Base-by-base conservation (phyloP, 495 filamentous ascomycete species). In the Astrothelium macrocarpum region DNA sequence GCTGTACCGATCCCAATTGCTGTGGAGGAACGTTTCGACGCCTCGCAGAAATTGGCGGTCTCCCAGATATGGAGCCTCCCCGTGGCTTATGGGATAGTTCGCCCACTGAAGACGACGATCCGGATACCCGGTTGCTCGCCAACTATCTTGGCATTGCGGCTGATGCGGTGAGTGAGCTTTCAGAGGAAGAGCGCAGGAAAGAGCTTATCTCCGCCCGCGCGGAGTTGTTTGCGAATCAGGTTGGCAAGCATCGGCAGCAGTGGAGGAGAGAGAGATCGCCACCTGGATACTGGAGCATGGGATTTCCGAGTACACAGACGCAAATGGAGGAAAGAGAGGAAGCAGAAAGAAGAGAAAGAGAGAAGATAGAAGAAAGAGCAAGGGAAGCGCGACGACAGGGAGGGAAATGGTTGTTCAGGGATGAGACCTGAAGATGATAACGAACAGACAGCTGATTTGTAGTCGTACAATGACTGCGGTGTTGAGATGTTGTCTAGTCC, bases 261-360 rank as follows among this genome's bases (percentile, higher is more conserved):
- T 91, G 87, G 71, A 82, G 84, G 63, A 81, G 91, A 31, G 74
- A 80, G 28, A 76, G 74, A 34, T 88, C 87, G 14, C 93, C 94
- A 2, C 89, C 90, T 18, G 91, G 91, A 1, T 96, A 88, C 70
- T 98, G 94, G 94, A 81, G 90, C 65, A 81, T 85, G 29, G 92
- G 93, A 63, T 91, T 97, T 75, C 92, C 93, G 12, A 81, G 73
- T 46, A 96, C 92, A 7, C 92, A 95, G 71, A 90, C 95, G 72
- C 70, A 84, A 14, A 77, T 79, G 68, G 71, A 78, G 62, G 83
- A 90, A 65, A 82, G 81, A 58, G 78, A 81, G 70, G 83, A 84
- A 68, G 88, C 86, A 7, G 74, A 77, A 45, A 77, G 74, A 66
- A 71, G 82, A 65, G 85, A 85, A 71, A 78, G 80, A 63, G 74